Conservation (phyloP, 495 filamentous ascomycete genomes). For the Aspergillus ostianus region DNA sequence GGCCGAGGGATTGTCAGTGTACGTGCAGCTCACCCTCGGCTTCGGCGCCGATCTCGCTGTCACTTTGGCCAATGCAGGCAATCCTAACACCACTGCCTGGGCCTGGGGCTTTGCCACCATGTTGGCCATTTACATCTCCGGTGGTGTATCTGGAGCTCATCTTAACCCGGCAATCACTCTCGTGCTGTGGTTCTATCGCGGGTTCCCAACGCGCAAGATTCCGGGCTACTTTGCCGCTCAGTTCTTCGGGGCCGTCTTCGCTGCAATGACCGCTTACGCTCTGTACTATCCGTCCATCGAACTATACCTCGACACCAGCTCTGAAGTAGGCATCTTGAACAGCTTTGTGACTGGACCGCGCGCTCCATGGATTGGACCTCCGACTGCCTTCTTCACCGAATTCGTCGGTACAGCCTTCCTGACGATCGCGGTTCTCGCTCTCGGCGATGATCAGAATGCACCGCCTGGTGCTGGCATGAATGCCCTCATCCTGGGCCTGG, state of each 20-base stretch:
- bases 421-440: constrained; percentile 46
- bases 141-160: constrained; percentile 56
- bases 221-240: constrained; percentile 50
- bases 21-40: constrained; percentile 42
- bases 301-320: constrained; percentile 30
- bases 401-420: constrained; percentile 48
- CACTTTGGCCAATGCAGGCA: constrained; percentile 38
- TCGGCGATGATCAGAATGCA: constrained; percentile 55
- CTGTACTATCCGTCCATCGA: constrained; percentile 50
- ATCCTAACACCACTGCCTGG: constrained; percentile 51
- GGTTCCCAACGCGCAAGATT: constrained; percentile 47
- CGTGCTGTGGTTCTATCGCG: constrained; percentile 50
- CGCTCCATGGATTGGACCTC: constrained; percentile 39
- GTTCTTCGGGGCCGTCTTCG: constrained; percentile 45
- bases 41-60: constrained; percentile 50
- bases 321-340: constrained; percentile 38
- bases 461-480: constrained; percentile 56
- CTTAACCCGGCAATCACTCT: constrained; percentile 52
- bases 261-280: constrained; percentile 45
- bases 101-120: constrained; percentile 57
- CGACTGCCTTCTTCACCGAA: constrained; percentile 52
- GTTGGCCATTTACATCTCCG: constrained; percentile 57
- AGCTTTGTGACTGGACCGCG: constrained; percentile 42
- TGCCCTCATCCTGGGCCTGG: constrained; percentile 45
- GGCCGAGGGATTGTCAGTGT: constrained; percentile 51